Evolutionary conservation across 2,329 filamentous ascomycete genomes (phyloP).

Genomic region (Fragosphaeria purpurea): DNA sequence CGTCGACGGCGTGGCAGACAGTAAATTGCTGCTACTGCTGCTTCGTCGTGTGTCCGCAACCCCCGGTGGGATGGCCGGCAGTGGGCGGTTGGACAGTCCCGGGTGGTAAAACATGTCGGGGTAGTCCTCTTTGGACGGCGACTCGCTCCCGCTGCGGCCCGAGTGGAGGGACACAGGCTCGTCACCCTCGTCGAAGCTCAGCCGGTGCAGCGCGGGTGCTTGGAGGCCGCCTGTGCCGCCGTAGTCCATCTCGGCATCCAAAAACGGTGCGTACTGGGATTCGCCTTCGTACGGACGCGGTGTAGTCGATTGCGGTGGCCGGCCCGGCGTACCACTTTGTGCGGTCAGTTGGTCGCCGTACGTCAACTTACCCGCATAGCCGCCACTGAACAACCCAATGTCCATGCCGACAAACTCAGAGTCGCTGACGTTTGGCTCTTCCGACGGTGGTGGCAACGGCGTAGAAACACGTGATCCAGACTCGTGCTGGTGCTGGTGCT

Average conservation of each 20-base stretch:
- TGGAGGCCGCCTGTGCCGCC: slow-evolving; percentile 83
- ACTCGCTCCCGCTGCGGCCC: slow-evolving; percentile 51
- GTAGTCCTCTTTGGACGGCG: slow-evolving; percentile 60
- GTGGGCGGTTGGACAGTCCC: slow-evolving; percentile 57
- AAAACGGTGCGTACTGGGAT: slow-evolving; percentile 31
- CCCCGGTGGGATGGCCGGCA: slow-evolving; percentile 50
- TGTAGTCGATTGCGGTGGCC: slow-evolving; percentile 37
- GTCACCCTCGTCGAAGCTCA: slow-evolving; percentile 90
- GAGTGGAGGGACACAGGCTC: slow-evolving; percentile 55
- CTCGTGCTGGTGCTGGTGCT: slow-evolving; percentile 13
- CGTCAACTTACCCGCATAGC: slow-evolving; percentile 45
- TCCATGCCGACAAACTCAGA: slow-evolving; percentile 66
- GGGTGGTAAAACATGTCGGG: slow-evolving; percentile 93
- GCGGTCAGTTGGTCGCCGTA: slow-evolving; percentile 39
- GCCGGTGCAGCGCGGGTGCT: slow-evolving; percentile 59
- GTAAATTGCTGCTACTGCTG: slow-evolving; percentile 33
- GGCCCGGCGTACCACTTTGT: slow-evolving; percentile 29
- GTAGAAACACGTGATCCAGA: slow-evolving; percentile 18
- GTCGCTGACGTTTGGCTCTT: slow-evolving; percentile 51
- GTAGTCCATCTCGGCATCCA: slow-evolving; percentile 69
- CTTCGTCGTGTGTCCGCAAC: slow-evolving; percentile 40
- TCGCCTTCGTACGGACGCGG: slow-evolving; percentile 28
- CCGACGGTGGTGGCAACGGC: slow-evolving; percentile 34
- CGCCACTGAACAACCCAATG: slow-evolving; percentile 63
- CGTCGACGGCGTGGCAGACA: slow-evolving; percentile 31